Base-by-base conservation (phyloP, 345 rosid species). In the Citrus australasica region DNA sequence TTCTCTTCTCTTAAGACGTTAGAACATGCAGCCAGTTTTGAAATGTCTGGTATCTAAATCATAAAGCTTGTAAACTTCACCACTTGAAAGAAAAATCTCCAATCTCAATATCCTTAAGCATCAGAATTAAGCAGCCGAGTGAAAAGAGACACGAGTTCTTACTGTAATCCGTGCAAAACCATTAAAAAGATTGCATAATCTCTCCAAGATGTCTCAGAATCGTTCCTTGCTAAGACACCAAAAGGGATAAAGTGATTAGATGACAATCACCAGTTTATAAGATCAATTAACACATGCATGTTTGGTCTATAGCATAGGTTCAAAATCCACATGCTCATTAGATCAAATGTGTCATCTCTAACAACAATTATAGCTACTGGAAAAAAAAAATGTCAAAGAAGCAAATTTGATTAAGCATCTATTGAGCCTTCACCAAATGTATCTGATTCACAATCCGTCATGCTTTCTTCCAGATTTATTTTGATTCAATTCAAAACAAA, bases 161-260 rank as follows among this genome's bases (percentile, higher is more conserved):
- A 17, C 8, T 9, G 6, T 11, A 17, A 35, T 72, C 24, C 6
- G 3, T 38, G 8, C 30, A 22, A 59, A 75, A 11, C 17, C 56
- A 53, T 78, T 71, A 69, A 46, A 74, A 64, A 48, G 59, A 67
- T 38, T 28, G 42, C 28, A 22, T 35, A 37, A 33, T 40, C 60
- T 38, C 69, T 46, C 22, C 8, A 77, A 46, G 63, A 76, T 79
- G 82, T 77, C 74, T 84, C 67, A 22, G 38, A 86, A 78, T 65
- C 69, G 58, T 80, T 78, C 76, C 75, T 71, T n/a, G 62, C 78
- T 62, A 32, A 27, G 30, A 32, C 46, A 59, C 33, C 17, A 66
- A 3, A 77, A 73, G 32, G 65, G 53, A 9, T 28, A 27, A 46
- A 42, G 60, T 27, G 73, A 27, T 40, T 8, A 60, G 71, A 63